A percentile compares a stretch with the other conserved stretches of the same genome.
phyloP scores from a whole-genome alignment of 768 basidiomycete genomes.

The Suillus cothurnatus region DNA sequence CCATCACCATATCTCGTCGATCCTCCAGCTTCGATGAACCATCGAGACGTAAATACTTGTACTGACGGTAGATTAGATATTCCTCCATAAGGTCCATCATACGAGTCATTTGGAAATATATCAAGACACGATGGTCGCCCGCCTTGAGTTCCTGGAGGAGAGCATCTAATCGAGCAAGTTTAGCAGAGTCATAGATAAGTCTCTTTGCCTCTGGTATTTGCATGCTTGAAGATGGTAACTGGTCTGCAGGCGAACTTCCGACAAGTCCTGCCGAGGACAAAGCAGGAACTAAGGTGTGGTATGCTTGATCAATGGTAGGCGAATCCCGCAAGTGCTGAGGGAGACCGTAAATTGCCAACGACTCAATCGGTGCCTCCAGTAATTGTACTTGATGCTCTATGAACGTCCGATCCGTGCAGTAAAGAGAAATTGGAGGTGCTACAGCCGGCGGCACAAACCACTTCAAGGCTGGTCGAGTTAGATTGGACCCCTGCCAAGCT shows the following conservation, averaged over 20 bases:
- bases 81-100: constrained; percentile 99
- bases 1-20: constrained; percentile 97
- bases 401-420: constrained; percentile 79
- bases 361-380: constrained; percentile 71
- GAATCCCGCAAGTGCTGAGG: constrained; percentile 67
- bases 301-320: constrained; percentile 47
- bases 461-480: constrained; percentile 77
- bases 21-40: constrained; percentile 95
- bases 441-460: constrained; percentile 87
- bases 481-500: constrained; percentile 73
- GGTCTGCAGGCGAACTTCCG: constrained; percentile 62
- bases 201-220: constrained; percentile 94
- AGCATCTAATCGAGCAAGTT: constrained; percentile 86
- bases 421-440: constrained; percentile 78
- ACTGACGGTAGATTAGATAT: constrained; percentile 94
- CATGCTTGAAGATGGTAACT: constrained; percentile 83
- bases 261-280: constrained; percentile 71
- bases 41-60: constrained; percentile 91
- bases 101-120: constrained; percentile 99
- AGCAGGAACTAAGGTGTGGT: constrained; percentile 54
- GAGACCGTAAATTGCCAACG: constrained; percentile 82
- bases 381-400: constrained; percentile 64
- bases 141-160: constrained; percentile 92
- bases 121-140: constrained; percentile 89
- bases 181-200: constrained; percentile 94